Evolutionary conservation across 192 early-diverging fungal genomes (phyloP), one percentile per base, ranked within the genome.

Genomic region (Linnemannia elongata): DNA sequence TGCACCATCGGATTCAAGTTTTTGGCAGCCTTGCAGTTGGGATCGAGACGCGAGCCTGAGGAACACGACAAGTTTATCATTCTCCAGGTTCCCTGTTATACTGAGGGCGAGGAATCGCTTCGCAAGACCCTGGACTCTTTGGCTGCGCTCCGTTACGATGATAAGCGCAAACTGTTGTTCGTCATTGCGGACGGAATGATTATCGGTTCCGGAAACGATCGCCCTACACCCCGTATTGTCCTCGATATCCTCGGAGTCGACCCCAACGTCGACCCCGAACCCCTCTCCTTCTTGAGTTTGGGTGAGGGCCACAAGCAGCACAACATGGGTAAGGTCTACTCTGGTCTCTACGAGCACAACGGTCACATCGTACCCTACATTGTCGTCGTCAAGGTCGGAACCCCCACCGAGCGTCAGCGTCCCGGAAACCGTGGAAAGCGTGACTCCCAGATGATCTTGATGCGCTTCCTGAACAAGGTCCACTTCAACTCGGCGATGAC

Each of bases 381-480:
- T 78, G 98, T 99, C 6, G 91, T 99, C n/a, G 97, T 95, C 82
- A 99, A 99, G 91, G 96, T 96, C 45, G 98, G 98, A 22, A 94
- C 91, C 36, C 94, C 95, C 20, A 90, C 89, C n/a, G 98, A 99
- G 90, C 89, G 95, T 52, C 90, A 93, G 66, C 92, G 95, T 73
- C 98, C 98, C 4, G 98, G 98, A 66, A 99, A 99, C 87, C 93
- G 98, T 66, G 99, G 99, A 82, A 99, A 99, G 92, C 97, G 99
- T 75, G 99, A 99, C 90, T 98, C 99, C 72, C 99, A 99, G 89
- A 94, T 99, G 91, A 91, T 99, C 52, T 91, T 99, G 82, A 99
- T 99, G 99, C 91, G 94, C 57, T 99, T 99, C 94, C 92, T 99
- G 79, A 97, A 97, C 88, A 95, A 97, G 87, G 97, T 99, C 24